phyloP scores from a whole-genome alignment of 2,329 filamentous ascomycete genomes.

The Fonsecaea erecta region DNA sequence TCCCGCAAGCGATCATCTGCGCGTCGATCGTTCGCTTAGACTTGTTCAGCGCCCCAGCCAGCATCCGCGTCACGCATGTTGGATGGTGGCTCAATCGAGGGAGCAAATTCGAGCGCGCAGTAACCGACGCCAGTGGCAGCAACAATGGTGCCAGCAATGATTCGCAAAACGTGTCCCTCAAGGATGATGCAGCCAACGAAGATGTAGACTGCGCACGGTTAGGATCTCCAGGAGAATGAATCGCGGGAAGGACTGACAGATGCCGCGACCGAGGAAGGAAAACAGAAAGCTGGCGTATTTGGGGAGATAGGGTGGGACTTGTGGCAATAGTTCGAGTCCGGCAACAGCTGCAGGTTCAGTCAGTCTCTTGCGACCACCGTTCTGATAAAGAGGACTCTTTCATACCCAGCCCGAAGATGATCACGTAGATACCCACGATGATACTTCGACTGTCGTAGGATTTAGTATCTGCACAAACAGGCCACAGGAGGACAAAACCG shows the following conservation, averaged over 20 bases:
- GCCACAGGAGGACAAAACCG: conserved; percentile 24
- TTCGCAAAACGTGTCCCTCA: conserved; percentile 67
- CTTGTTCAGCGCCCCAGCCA: conserved; percentile 21
- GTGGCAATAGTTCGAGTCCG: conserved; percentile 76
- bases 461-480: conserved; percentile 24
- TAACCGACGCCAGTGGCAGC: conserved; percentile 80
- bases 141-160: conserved; percentile 77
- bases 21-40: neutral
- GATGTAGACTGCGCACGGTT: conserved; percentile 75
- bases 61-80: conserved; percentile 78
- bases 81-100: conserved; percentile 76
- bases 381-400: neutral
- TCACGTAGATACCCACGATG: conserved; percentile 83
- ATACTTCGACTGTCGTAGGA: conserved; percentile 64
- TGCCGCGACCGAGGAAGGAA: conserved; percentile 91
- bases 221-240: conserved; percentile 12
- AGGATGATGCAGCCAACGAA: conserved; percentile 89
- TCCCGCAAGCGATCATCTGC: neutral
- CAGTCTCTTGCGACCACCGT: conserved; percentile 27
- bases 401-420: conserved; percentile 85
- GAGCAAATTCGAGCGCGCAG: conserved; percentile 73
- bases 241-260: conserved; percentile 69
- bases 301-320: conserved; percentile 89
- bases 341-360: conserved; percentile 61
- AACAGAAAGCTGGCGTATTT: conserved; percentile 98